A percentile compares a stretch with the other conserved stretches of the same genome.
Evolutionary conservation across 495 filamentous ascomycete species (phyloP).

Genomic region (Aspergillus kassunensis): DNA sequence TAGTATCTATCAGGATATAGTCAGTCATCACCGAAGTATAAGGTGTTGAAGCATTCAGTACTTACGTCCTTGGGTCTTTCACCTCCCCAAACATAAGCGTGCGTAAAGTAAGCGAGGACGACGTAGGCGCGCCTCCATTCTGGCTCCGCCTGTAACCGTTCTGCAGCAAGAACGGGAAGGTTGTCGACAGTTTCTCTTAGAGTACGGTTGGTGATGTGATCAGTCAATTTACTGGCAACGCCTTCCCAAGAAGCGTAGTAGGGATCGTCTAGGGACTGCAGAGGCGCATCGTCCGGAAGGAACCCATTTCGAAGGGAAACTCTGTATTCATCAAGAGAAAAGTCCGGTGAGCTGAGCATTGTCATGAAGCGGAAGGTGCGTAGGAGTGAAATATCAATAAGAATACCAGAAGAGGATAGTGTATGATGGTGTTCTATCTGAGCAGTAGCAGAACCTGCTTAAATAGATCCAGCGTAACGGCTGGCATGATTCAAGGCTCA

Average conservation of each 20-base stretch:
- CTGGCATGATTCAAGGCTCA: not conserved
- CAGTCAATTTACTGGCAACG: constrained; percentile 70
- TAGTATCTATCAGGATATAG: constrained; percentile 51
- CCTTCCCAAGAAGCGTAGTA: constrained; percentile 92
- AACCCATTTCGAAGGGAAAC: constrained; percentile 83
- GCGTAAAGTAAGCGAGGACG: constrained; percentile 78
- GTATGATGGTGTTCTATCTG: not conserved
- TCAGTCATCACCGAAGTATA: not conserved
- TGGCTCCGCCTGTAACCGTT: constrained; percentile 65
- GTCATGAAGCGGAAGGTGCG: not conserved
- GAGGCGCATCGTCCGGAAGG: constrained; percentile 71
- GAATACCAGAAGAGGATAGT: not conserved
- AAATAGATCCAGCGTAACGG: not conserved
- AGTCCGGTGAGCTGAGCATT: constrained; percentile 72
- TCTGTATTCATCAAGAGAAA: constrained; percentile 71
- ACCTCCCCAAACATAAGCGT: constrained; percentile 94
- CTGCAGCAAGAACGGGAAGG: constrained; percentile 74
- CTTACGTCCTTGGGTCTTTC: constrained; percentile 70
- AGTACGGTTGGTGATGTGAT: constrained; percentile 67
- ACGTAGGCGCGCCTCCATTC: constrained; percentile 92
- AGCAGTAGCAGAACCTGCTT: not conserved
- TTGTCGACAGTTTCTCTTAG: constrained; percentile 69
- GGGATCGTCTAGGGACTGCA: constrained; percentile 67
- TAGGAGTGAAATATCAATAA: too few species aligned
- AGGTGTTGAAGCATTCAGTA: not conserved